A percentile compares a stretch with the other conserved stretches of the same genome.
These are phyloP conservation scores for Ganoderma boninense DNA, from an alignment of 1,284 basidiomycete species.

Conservation along the genomic window DNA sequence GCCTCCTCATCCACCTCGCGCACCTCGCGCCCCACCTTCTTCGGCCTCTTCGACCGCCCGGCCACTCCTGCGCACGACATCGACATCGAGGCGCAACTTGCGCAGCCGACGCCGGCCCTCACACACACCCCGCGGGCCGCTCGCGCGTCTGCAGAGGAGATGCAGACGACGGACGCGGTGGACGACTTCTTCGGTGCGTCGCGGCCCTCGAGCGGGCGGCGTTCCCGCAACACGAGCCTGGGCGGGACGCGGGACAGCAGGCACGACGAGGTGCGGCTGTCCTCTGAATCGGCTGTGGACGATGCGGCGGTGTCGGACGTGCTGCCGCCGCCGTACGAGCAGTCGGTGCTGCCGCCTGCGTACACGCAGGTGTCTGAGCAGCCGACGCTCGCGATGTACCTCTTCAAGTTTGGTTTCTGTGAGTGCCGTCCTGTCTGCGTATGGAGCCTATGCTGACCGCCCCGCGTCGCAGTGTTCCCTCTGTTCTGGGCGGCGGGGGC, in stretches of 20 bases:
- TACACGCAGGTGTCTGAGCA: slow-evolving; percentile 39
- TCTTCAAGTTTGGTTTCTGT: slow-evolving; percentile 46
- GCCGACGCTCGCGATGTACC: slow-evolving; percentile 44
- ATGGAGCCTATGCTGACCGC: slow-evolving; percentile 1
- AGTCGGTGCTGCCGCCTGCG: slow-evolving; percentile 35
- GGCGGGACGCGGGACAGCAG: slow-evolving; percentile 40
- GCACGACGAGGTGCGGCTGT: slow-evolving; percentile 33
- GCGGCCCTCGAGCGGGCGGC: slow-evolving; percentile 17
- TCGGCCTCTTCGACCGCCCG: slow-evolving; percentile 30
- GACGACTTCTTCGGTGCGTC: slow-evolving; percentile 43
- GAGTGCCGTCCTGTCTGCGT: slow-evolving; percentile 12
- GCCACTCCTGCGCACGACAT: slow-evolving; percentile 21
- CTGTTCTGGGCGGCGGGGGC: slow-evolving; percentile 52
- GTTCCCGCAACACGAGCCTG: slow-evolving; percentile 21
- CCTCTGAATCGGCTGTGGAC: slow-evolving; percentile 17
- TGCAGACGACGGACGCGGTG: slow-evolving; percentile 28
- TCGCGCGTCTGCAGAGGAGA: slow-evolving; percentile 20
- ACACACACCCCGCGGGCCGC: slow-evolving; percentile 24
- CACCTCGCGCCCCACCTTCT: slow-evolving; percentile 26
- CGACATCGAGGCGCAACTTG: slow-evolving; percentile 18
- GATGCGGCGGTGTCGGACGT: slow-evolving; percentile 15
- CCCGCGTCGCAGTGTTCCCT: slow-evolving; percentile 48
- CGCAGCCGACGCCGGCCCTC: slow-evolving; percentile 14
- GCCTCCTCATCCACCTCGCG: slow-evolving; percentile 12
- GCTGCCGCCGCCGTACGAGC: slow-evolving; percentile 38